These are phyloP conservation scores for Auriscalpium microsporum DNA, from an alignment of 768 basidiomycete species.

Conservation along the genomic window DNA sequence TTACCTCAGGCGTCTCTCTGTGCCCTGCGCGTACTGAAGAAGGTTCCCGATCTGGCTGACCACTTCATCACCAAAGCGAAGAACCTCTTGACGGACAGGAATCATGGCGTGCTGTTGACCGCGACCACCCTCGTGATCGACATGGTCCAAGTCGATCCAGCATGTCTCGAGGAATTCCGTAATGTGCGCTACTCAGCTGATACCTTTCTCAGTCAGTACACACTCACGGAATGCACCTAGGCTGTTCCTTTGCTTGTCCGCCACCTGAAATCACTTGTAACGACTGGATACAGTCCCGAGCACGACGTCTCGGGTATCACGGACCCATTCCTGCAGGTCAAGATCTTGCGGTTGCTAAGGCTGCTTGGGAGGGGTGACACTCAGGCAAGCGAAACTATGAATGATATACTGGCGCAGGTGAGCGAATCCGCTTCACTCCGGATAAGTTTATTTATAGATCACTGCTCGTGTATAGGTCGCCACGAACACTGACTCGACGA, in stretches of 20 bases:
- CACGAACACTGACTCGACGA: conserved; percentile 96
- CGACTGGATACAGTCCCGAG: conserved; percentile 96
- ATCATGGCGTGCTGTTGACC: conserved; percentile 93
- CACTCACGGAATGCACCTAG: conserved; percentile 30
- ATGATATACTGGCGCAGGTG: conserved; percentile 94
- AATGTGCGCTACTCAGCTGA: conserved; percentile 47
- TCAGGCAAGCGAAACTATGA: conserved; percentile 92
- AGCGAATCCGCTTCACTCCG: conserved; percentile 5
- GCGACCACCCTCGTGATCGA: conserved; percentile 92
- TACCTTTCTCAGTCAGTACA: conserved; percentile 1
- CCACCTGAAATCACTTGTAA: conserved; percentile 88
- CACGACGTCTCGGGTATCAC: conserved; percentile 99
- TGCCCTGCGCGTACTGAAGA: conserved; percentile 87
- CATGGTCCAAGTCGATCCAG: conserved; percentile 77
- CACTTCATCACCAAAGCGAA: conserved; percentile 87
- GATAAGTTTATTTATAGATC: background rate
- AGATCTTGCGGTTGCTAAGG: conserved; percentile 81
- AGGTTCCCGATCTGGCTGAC: conserved; percentile 92
- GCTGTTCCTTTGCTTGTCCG: conserved; percentile 90
- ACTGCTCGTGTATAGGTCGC: conserved; percentile 57
- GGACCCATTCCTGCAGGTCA: conserved; percentile 91
- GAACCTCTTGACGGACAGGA: conserved; percentile 86
- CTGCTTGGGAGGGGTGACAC: conserved; percentile 81
- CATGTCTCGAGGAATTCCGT: conserved; percentile 76
- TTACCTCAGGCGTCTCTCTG: conserved; percentile 78